phyloP scores from a whole-genome alignment of 208 protist species.

The Acanthamoeba healyi region DNA sequence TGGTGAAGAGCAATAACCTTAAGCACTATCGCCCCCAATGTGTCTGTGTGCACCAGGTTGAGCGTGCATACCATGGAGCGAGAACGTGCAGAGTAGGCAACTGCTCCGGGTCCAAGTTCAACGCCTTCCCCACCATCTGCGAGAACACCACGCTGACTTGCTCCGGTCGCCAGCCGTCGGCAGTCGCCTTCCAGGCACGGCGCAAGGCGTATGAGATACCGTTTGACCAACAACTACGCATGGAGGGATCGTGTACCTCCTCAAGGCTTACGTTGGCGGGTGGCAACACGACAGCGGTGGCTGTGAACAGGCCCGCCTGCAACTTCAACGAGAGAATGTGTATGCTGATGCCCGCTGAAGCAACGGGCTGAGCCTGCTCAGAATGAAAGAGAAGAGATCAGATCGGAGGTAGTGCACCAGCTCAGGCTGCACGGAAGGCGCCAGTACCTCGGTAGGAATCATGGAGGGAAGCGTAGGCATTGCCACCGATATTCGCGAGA shows the following conservation, averaged over 20 bases:
- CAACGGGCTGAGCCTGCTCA: neutral
- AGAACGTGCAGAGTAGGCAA: neutral
- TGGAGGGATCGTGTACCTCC: neutral
- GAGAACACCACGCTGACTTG: slow-evolving; percentile 11
- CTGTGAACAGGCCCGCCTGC: neutral
- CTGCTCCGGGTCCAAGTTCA: neutral
- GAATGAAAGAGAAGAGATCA: neutral
- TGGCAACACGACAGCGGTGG: slow-evolving; percentile 5
- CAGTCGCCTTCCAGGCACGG: neutral
- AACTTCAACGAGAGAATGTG: slow-evolving; percentile 17
- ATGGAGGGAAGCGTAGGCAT: neutral
- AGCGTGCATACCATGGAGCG: neutral
- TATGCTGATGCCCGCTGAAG: neutral
- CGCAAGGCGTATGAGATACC: too few species aligned
- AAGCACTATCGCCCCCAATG: too few species aligned
- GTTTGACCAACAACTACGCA: neutral
- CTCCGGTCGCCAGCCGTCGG: neutral
- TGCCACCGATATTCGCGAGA: neutral
- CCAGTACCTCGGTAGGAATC: neutral
- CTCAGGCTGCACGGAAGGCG: too few species aligned
- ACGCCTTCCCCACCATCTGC: neutral
- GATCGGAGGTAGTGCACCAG: too few species aligned
- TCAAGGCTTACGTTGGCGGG: neutral
- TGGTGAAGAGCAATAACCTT: neutral
- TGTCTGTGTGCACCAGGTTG: neutral